These are phyloP conservation scores for Petunia secreta DNA, from an alignment of 257 asterid species.

Conservation along the genomic window DNA sequence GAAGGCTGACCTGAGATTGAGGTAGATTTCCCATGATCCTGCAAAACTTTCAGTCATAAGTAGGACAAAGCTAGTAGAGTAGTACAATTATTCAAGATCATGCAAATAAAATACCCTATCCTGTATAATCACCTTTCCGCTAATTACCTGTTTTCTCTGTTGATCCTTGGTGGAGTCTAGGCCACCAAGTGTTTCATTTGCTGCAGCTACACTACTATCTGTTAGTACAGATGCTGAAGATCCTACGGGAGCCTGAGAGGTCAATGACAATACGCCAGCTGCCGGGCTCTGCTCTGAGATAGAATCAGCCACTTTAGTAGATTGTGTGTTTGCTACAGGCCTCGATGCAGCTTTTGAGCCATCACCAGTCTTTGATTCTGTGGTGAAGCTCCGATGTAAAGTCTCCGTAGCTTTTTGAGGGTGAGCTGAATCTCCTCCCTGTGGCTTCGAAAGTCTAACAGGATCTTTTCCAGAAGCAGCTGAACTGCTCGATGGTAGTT, in stretches of 20 bases:
- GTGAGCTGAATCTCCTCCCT: slow-evolving; percentile 36
- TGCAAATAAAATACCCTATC: slow-evolving; percentile 53
- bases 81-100: slow-evolving; percentile 30
- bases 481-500: slow-evolving; percentile 44
- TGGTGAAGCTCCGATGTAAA: slow-evolving; percentile 39
- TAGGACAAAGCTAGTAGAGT: slow-evolving; percentile 19
- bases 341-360: slow-evolving; percentile 40
- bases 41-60: slow-evolving; percentile 29
- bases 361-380: slow-evolving; percentile 49
- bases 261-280: slow-evolving; percentile 29
- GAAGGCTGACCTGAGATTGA: slow-evolving; percentile 45
- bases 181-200: slow-evolving; percentile 31
- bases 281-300: slow-evolving; percentile 36
- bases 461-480: slow-evolving; percentile 50
- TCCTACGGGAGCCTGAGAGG: slow-evolving; percentile 35
- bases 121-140: slow-evolving; percentile 27
- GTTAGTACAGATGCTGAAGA: slow-evolving; percentile 35
- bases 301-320: slow-evolving; percentile 39
- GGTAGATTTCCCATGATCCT: slow-evolving; percentile 49
- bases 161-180: slow-evolving; percentile 43
- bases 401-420: slow-evolving; percentile 50
- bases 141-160: slow-evolving; percentile 36
- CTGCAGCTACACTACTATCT: slow-evolving; percentile 34
- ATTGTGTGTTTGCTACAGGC: slow-evolving; percentile 28
- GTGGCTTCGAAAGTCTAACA: slow-evolving; percentile 41